Percentiles rank a stretch among this genome's conserved stretches.
These are phyloP conservation scores for Haplosporangium gracile DNA, from an alignment of 192 early-diverging fungal species.

Conservation along the genomic window DNA sequence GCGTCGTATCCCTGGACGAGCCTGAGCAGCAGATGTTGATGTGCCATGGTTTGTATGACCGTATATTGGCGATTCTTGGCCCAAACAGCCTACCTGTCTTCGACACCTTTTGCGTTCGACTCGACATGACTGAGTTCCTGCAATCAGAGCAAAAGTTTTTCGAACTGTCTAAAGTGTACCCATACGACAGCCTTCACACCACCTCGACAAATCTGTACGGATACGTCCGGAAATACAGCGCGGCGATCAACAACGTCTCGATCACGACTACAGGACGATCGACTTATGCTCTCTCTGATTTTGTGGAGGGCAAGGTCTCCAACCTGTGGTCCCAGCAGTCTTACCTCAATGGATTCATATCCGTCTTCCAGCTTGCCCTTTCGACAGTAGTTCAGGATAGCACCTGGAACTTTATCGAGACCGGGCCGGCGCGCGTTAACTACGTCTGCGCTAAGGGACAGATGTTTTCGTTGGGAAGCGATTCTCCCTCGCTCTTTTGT, in stretches of 20 bases:
- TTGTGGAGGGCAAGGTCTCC: conserved; percentile 9
- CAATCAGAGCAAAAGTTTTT: not conserved
- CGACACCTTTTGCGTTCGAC: conserved; percentile 12
- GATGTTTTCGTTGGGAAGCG: not conserved
- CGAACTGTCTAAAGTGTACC: not conserved
- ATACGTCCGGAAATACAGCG: not conserved
- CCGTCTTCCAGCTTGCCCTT: conserved; percentile 23
- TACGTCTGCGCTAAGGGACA: conserved; percentile 21
- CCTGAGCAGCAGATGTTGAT: conserved; percentile 23
- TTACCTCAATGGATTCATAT: conserved; percentile 23
- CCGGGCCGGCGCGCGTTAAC: conserved; percentile 17
- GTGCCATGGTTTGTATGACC: conserved; percentile 19
- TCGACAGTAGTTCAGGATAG: conserved; percentile 20
- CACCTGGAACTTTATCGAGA: conserved; percentile 16
- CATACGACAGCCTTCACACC: conserved; percentile 26
- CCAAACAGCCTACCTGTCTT: not conserved
- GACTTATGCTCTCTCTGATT: not conserved
- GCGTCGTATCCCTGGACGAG: conserved; percentile 4
- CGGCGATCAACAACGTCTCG: not conserved
- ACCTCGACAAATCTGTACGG: conserved; percentile 11
- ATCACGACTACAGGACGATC: conserved; percentile 28
- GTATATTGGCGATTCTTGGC: not conserved
- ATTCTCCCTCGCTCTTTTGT: conserved; percentile 4
- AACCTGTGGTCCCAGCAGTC: conserved; percentile 27
- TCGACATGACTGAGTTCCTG: not conserved